A percentile compares a stretch with the other conserved stretches of the same genome.
Conservation (phyloP, 805 yeast species). For the Hanseniaspora vineae region DNA sequence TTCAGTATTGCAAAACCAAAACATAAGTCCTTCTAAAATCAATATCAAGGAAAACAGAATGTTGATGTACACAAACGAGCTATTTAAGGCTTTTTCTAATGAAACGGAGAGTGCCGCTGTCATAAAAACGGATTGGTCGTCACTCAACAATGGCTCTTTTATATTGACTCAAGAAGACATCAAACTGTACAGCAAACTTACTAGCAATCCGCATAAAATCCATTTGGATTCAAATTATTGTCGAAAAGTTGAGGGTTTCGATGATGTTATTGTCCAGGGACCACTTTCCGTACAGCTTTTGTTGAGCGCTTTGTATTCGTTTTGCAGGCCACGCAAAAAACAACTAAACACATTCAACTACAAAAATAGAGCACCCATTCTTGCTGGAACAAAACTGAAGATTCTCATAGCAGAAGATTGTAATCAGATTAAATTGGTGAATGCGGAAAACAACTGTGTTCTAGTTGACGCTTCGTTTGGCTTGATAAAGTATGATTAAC, state of each 20-base stretch:
- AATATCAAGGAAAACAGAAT: conserved; percentile 40
- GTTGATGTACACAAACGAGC: conserved; percentile 45
- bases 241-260: conserved; percentile 40
- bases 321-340: conserved; percentile 4
- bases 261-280: conserved; percentile 60
- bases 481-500: conserved; percentile 1
- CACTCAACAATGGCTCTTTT: conserved; percentile 1
- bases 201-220: conserved; percentile 74
- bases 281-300: conserved; percentile 58
- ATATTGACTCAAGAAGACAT: conserved; percentile 28
- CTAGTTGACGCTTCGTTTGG: conserved; percentile 1
- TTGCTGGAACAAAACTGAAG: conserved; percentile 22
- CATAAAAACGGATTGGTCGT: no score
- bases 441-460: conserved; percentile 5
- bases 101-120: neutral
- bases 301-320: conserved; percentile 34
- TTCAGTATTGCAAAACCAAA: neutral
- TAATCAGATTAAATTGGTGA: conserved; percentile 4
- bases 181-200: conserved; percentile 57
- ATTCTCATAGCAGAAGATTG: conserved; percentile 8
- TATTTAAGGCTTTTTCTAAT: conserved; percentile 3
- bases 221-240: conserved; percentile 60
- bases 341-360: conserved; percentile 26
- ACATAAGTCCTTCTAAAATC: no score
- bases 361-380: conserved; percentile 31